Percentiles rank a stretch among this genome's conserved stretches.
phyloP scores from a whole-genome alignment of 306 rosid genomes.

The Cicer arietinum region DNA sequence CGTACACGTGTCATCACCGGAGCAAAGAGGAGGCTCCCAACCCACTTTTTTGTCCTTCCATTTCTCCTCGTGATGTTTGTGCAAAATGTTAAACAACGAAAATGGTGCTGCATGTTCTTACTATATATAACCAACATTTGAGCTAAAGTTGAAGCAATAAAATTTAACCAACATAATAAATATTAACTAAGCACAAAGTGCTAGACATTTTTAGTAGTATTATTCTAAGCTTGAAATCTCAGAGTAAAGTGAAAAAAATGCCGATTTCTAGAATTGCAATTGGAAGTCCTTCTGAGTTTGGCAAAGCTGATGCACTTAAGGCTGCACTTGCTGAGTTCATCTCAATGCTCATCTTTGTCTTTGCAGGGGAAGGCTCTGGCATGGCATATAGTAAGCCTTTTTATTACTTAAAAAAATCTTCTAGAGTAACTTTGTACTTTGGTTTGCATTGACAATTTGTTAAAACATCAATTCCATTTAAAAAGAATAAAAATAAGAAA shows the following conservation, averaged over 20 bases:
- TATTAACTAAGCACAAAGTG: constrained; percentile 2
- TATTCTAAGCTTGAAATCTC: constrained; percentile 18
- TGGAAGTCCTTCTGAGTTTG: constrained; percentile 58
- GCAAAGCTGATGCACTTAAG: constrained; percentile 57
- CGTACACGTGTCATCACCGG: constrained; percentile 59
- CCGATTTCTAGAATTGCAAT: constrained; percentile 62
- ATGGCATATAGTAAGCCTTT: constrained; percentile 61
- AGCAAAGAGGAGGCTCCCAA: constrained; percentile 60
- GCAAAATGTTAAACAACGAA: not conserved
- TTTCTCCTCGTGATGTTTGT: constrained; percentile 34
- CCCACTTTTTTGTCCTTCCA: constrained; percentile 25
- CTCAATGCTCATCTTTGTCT: constrained; percentile 76
- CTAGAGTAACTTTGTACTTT: not conserved
- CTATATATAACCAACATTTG: constrained; percentile 46
- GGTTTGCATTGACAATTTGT: constrained; percentile 9
- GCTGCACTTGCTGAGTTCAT: constrained; percentile 81
- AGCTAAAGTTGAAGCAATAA: constrained; percentile 10
- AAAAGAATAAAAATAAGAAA: too few species aligned
- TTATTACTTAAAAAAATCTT: not conserved
- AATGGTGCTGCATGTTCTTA: constrained; percentile 1
- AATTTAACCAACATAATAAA: not conserved
- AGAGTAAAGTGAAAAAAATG: constrained; percentile 46
- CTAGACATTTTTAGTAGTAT: not conserved
- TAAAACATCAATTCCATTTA: too few species aligned
- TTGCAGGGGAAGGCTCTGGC: constrained; percentile 83